Evolutionary conservation across 2,329 filamentous ascomycete genomes (phyloP).

Genomic region (Nigrospora sphaerica): DNA sequence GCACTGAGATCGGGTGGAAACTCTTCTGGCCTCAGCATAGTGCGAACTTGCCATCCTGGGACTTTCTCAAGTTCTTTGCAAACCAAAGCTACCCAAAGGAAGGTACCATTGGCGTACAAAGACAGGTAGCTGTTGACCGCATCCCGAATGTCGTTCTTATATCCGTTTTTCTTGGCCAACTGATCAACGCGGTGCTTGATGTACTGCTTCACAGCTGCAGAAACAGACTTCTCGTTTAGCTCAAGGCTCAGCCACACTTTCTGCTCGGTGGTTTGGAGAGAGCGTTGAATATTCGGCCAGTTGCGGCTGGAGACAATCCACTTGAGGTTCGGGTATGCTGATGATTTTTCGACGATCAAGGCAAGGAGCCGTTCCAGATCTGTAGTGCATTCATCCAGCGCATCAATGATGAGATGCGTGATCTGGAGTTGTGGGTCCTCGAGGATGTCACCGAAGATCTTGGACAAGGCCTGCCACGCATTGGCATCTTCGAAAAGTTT

Average conservation of each 20-base stretch:
- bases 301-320: slow-evolving; percentile 39
- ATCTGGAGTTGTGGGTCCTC: slow-evolving; percentile 18
- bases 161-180: not conserved
- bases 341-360: not conserved
- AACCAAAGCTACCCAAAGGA: slow-evolving; percentile 37
- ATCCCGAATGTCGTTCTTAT: not conserved
- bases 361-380: not conserved
- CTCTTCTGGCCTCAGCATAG: not conserved
- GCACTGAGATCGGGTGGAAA: slow-evolving; percentile 26
- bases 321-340: slow-evolving; percentile 17
- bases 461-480: slow-evolving; percentile 25
- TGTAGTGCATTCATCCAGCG: not conserved
- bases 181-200: slow-evolving; percentile 22
- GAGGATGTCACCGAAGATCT: slow-evolving; percentile 32
- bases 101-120: slow-evolving; percentile 27
- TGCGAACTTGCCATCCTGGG: slow-evolving; percentile 4
- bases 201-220: slow-evolving; percentile 23
- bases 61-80: slow-evolving; percentile 21
- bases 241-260: slow-evolving; percentile 25
- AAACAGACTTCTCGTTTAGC: slow-evolving; percentile 25
- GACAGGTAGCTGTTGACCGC: not conserved
- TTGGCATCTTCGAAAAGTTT: slow-evolving; percentile 31
- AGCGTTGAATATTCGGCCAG: slow-evolving; percentile 24
- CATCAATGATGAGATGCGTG: slow-evolving; percentile 9
- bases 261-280: slow-evolving; percentile 9